A percentile compares a stretch with the other conserved stretches of the same genome.
These are phyloP conservation scores for Colletotrichum sp. DNA, from an alignment of 2,329 filamentous ascomycete species.

Conservation along the genomic window DNA sequence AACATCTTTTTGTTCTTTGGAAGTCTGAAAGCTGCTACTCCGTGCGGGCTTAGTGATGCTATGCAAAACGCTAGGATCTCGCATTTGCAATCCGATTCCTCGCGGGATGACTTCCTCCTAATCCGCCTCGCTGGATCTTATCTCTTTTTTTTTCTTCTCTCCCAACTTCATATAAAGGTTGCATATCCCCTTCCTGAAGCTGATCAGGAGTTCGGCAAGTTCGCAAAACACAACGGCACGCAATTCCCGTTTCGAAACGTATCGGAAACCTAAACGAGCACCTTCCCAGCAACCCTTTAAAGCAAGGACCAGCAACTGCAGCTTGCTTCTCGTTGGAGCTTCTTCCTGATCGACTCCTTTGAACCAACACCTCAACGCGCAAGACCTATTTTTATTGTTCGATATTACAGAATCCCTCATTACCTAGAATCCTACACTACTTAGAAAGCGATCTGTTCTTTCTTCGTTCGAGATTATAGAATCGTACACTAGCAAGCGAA, in stretches of 20 bases:
- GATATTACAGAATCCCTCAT: background rate
- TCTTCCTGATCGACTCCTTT: rapidly evolving
- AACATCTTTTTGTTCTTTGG: background rate
- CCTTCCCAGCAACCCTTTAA: background rate
- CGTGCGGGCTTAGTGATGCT: background rate
- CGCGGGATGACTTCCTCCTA: background rate
- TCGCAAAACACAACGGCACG: background rate
- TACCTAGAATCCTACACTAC: background rate
- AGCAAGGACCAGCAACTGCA: background rate
- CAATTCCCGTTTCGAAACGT: constrained; percentile 7
- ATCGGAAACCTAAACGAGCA: background rate
- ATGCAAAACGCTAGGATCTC: background rate
- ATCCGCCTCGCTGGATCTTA: background rate
- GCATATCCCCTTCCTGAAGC: background rate
- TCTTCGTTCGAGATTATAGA: background rate
- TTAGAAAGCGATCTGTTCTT: background rate
- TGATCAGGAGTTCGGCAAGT: background rate
- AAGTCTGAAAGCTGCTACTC: background rate
- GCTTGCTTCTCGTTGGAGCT: background rate
- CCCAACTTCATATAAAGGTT: background rate
- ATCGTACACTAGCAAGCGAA: background rate
- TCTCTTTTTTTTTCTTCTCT: background rate
- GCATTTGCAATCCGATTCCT: background rate
- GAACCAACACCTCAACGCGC: background rate
- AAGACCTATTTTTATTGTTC: background rate